A percentile compares a stretch with the other conserved stretches of the same genome.
These are phyloP conservation scores for Teunomyces pallodes DNA, from an alignment of 805 yeast genomes.

Conservation along the genomic window DNA sequence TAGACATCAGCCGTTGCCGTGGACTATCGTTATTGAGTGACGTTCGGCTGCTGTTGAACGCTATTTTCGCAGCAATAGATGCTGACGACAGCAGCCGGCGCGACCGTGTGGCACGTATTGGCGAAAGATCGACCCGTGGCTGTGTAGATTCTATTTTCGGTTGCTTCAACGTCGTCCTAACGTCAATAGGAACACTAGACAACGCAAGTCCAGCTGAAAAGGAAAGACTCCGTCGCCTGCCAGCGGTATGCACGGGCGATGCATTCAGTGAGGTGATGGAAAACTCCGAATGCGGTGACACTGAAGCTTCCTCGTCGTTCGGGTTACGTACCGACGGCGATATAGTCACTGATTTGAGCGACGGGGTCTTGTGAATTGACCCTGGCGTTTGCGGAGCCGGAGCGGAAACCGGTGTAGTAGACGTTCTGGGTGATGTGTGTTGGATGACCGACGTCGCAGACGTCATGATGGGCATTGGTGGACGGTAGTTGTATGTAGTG, in stretches of 20 bases:
- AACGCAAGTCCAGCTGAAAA: slow-evolving; percentile 4
- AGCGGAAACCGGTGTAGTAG: slow-evolving; percentile 8
- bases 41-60: slow-evolving; percentile 20
- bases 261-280: slow-evolving; percentile 7
- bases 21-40: slow-evolving; percentile 14
- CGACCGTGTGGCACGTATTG: neutral
- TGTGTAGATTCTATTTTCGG: neutral
- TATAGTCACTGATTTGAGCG: slow-evolving; percentile 38
- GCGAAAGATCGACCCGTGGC: neutral
- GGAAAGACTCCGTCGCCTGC: slow-evolving; percentile 13
- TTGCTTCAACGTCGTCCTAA: neutral
- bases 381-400: slow-evolving; percentile 14
- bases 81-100: slow-evolving; percentile 11
- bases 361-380: slow-evolving; percentile 26
- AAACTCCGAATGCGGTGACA: slow-evolving; percentile 17
- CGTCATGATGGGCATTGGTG: slow-evolving; percentile 11
- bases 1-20: slow-evolving; percentile 11
- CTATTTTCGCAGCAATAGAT: slow-evolving; percentile 28
- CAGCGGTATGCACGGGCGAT: slow-evolving; percentile 2
- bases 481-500: slow-evolving; percentile 18
- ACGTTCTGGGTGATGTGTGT: slow-evolving; percentile 8
- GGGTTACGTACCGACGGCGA: slow-evolving; percentile 30
- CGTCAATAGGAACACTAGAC: neutral
- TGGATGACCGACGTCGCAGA: neutral
- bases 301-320: slow-evolving; percentile 3